Base-by-base conservation (phyloP, 2,329 filamentous ascomycete genomes). In the Penicillium sp. region DNA sequence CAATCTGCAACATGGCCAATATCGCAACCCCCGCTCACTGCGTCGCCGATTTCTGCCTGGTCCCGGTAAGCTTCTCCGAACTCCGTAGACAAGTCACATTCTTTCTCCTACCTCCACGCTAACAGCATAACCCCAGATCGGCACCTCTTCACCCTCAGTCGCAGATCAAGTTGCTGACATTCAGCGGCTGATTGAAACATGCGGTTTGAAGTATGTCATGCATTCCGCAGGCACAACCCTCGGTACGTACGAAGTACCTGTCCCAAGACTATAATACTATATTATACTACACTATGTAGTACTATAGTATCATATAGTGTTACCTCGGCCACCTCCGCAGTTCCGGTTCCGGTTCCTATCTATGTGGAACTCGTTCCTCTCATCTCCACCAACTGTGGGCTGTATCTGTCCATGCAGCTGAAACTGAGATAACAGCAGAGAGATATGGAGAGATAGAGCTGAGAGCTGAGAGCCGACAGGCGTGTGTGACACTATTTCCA, bases 201-300 rank as follows among this genome's bases (percentile, higher is more conserved):
- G 89, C 66, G 91, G 91, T 2, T 75, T 97, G 62, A 87, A 86
- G 63, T 93, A 93, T 73, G 87, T 84, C 47, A 94, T 97, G 91
- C 93, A 97, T 77, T 93, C 90, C 27, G 93, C 92, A 2, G 94
- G 93, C 13, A 97, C 93, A 0, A 97, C 93, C 0, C 84, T 97
- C 55, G 92, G 91, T 94, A 80, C 58, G 87, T 80, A 29, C 23
- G 29, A 6, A n/a, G 10, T 27, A 40, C 29, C 13, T 47, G 2
- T 17, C 21, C 9, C 7, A 9, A 29, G 3, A 9, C 48, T 40
- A 40, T 21, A 50, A 19, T 33, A 35, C 31, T 33, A 35, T 17
- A 35, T 7, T 23, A 7, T 27, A 31, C 25, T 40, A 37, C 21
- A 38, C 9, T 27, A 17, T 13, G 15, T 17, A 35, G 19, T 21